phyloP scores from a whole-genome alignment of 768 basidiomycete genomes.

The Russula brevipes region DNA sequence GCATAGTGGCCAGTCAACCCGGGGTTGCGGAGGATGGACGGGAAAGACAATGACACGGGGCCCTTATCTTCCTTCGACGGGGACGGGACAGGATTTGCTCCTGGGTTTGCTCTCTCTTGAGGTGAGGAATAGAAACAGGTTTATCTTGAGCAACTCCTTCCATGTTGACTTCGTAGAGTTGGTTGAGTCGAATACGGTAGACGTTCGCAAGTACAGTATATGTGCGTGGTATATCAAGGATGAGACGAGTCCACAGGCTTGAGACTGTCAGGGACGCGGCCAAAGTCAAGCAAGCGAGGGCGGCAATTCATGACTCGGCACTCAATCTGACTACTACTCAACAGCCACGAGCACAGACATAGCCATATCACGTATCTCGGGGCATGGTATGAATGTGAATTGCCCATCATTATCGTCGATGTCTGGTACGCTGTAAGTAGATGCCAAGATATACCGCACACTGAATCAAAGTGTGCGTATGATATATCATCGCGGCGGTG shows the following conservation, averaged over 20 bases:
- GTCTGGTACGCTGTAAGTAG: no score
- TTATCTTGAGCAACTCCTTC: background rate
- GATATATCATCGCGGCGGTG: background rate
- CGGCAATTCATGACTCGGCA: no score
- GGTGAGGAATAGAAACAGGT: background rate
- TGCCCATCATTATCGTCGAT: background rate
- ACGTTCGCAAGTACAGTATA: background rate
- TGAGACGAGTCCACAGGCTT: background rate
- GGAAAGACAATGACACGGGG: slow-evolving; percentile 62
- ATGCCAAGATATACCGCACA: no score
- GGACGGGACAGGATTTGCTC: background rate
- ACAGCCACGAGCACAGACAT: no score
- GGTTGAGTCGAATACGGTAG: background rate
- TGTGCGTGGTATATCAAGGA: background rate
- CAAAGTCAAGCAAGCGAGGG: no score
- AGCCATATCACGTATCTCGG: no score
- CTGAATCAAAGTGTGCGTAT: background rate
- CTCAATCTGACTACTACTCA: no score
- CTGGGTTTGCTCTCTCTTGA: background rate
- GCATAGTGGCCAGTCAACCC: slow-evolving; percentile 50
- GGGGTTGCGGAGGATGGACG: slow-evolving; percentile 59
- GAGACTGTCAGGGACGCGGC: no score
- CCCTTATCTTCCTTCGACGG: slow-evolving; percentile 20
- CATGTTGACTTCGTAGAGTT: background rate
- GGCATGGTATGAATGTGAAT: background rate